Percentiles rank a stretch among this genome's conserved stretches.
These are phyloP conservation scores for Mucor lusitanicus DNA, from an alignment of 371 early-diverging fungal genomes.

Conservation along the genomic window DNA sequence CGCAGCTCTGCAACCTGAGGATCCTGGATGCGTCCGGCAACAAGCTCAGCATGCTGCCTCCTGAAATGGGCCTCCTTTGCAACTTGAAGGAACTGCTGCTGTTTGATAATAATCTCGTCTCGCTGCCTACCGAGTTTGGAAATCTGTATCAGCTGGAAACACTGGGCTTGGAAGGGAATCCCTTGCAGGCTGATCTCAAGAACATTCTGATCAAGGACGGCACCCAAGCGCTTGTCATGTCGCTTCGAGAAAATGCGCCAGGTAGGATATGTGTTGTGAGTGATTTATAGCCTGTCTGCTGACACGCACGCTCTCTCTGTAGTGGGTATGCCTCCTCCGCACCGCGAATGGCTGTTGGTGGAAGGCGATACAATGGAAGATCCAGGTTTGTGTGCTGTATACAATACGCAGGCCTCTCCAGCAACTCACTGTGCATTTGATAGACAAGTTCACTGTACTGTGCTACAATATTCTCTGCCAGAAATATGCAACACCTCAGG, in stretches of 20 bases:
- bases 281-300: too few species aligned
- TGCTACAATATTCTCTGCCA: slow-evolving; percentile 96
- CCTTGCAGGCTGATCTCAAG: slow-evolving; percentile 85
- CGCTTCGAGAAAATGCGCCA: slow-evolving; percentile 91
- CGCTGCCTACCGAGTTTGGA: slow-evolving; percentile 93
- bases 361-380: slow-evolving; percentile 47
- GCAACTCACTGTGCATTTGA: neutral
- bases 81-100: slow-evolving; percentile 85
- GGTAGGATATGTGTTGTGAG: slow-evolving; percentile 45
- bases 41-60: slow-evolving; percentile 82
- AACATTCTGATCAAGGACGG: slow-evolving; percentile 88
- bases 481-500: slow-evolving; percentile 86
- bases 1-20: slow-evolving; percentile 65
- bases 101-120: slow-evolving; percentile 92
- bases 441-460: slow-evolving; percentile 83
- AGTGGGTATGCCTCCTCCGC: slow-evolving; percentile 84
- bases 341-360: slow-evolving; percentile 89
- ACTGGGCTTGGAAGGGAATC: slow-evolving; percentile 97
- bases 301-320: slow-evolving; percentile 18
- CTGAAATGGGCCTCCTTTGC: slow-evolving; percentile 89
- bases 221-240: slow-evolving; percentile 81
- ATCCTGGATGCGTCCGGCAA: slow-evolving; percentile 91
- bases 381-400: slow-evolving; percentile 22
- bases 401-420: neutral
- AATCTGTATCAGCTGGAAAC: slow-evolving; percentile 90